Base-by-base conservation (phyloP, 2,329 filamentous ascomycete species). In the Aspergillus brasiliensis region DNA sequence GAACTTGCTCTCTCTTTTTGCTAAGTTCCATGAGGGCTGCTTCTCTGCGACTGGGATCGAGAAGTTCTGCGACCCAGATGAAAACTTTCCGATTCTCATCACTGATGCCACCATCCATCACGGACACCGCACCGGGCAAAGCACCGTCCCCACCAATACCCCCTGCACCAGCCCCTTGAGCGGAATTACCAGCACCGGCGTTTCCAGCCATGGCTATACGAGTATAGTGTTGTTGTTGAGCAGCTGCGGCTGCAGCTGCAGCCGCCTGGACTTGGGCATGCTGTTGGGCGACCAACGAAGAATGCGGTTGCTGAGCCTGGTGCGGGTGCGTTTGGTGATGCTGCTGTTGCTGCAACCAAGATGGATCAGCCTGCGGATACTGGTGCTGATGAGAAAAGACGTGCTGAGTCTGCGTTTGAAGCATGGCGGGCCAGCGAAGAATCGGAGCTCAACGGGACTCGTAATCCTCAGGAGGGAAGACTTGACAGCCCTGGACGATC, bases 1-100 rank as follows among this genome's bases (percentile, higher is more conserved):
- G 94, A 15, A 99, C 95, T 78, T 98, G 95, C 79, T 99, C 95
- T 59, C 95, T 84, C 85, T 99, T 99, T 83, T 99, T 99, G 81
- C 94, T 98, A 54, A 99, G 84, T 78, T 99, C 95, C 72, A 99
- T 84, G 57, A 99, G 83, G 52, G 95, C 95, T 4, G 91, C 89
- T 81, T 98, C 95, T 64, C 95, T 86, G 27, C 92, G 93, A 69
- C 85, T 88, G 65, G 93, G 91, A 75, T 92, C 94, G 73, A 98
- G 84, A 59, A 97, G 84, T 75, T 97, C 93, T 57, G 93, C 91
- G 65, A 97, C 95, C 83, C 92, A 97, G 64, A 88, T 88, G 77
- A 97, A 87, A n/a, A 96, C 95, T 66, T 93, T 87, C 68, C 92
- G 86, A 77, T 97, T 97, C 74, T 97, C 94, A 74, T 97, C 94